Evolutionary conservation across 1,284 basidiomycete species (phyloP).

Genomic region (Takashimella tepidaria): DNA sequence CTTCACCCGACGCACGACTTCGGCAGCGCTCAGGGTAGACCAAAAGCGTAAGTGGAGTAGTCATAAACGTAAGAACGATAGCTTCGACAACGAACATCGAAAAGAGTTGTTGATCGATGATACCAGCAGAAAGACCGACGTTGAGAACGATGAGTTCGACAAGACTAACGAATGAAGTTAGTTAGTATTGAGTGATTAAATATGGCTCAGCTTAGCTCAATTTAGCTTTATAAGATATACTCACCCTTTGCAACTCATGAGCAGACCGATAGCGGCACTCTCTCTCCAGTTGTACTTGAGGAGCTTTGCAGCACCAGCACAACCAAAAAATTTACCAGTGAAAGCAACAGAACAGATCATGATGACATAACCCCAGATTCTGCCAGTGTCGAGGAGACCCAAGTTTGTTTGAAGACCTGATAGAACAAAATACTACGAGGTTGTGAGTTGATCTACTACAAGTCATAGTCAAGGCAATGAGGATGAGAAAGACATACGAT

Average conservation of each 20-base stretch:
- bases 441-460: background rate
- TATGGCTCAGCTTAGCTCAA: background rate
- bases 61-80: conserved; percentile 77
- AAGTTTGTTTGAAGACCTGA: conserved; percentile 82
- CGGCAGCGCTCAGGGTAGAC: conserved; percentile 67
- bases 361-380: conserved; percentile 81
- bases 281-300: conserved; percentile 72
- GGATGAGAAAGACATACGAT: conserved; percentile 59
- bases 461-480: background rate
- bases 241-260: conserved; percentile 92
- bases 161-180: too few species aligned
- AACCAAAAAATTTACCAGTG: conserved; percentile 67
- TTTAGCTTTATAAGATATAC: conserved; percentile 21
- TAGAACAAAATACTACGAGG: conserved; percentile 66
- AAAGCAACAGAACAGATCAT: conserved; percentile 77
- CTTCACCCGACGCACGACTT: conserved; percentile 7
- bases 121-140: conserved; percentile 73
- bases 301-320: conserved; percentile 59
- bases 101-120: conserved; percentile 62
- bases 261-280: conserved; percentile 73
- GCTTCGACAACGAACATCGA: conserved; percentile 90
- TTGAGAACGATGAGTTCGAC: conserved; percentile 91
- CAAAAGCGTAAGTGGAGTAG: conserved; percentile 72
- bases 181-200: too few species aligned
- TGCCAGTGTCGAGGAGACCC: conserved; percentile 64